Conservation (phyloP, 257 asterid species). For the Solanum pinnatisectum region DNA sequence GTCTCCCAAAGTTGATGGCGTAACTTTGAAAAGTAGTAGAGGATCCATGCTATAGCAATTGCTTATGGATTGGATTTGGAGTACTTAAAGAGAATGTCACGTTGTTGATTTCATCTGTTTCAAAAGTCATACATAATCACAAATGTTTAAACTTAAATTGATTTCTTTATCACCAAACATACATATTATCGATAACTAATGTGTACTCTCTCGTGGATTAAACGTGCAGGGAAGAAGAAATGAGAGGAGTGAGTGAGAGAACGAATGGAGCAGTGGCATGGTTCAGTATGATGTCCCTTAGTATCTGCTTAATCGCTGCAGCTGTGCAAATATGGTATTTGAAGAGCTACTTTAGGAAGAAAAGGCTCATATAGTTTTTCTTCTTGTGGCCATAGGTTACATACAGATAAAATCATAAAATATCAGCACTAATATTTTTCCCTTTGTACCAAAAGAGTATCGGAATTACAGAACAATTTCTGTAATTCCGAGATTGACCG, state of each 20-base stretch:
- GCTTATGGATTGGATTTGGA: neutral
- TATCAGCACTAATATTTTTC: neutral
- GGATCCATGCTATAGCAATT: neutral
- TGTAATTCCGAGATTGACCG: neutral
- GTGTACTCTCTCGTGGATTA: neutral
- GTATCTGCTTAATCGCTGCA: conserved; percentile 40
- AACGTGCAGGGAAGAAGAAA: conserved; percentile 43
- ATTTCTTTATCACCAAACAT: neutral
- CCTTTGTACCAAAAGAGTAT: neutral
- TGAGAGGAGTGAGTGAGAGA: conserved; percentile 56
- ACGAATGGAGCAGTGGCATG: conserved; percentile 57
- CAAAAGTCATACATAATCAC: neutral
- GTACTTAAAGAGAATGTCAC: neutral
- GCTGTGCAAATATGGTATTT: conserved; percentile 33
- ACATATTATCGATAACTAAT: neutral
- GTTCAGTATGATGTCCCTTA: conserved; percentile 44
- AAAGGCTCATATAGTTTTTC: conserved; percentile 42
- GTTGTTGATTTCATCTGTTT: neutral
- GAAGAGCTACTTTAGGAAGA: conserved; percentile 53
- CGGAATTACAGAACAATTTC: too few relatives aligned
- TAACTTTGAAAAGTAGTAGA: neutral
- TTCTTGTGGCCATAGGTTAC: neutral
- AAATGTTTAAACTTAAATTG: neutral
- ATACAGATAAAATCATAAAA: neutral
- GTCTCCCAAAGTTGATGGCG: neutral